phyloP scores from a whole-genome alignment of 2,329 filamentous ascomycete species.

The Epichloe aotearoae region DNA sequence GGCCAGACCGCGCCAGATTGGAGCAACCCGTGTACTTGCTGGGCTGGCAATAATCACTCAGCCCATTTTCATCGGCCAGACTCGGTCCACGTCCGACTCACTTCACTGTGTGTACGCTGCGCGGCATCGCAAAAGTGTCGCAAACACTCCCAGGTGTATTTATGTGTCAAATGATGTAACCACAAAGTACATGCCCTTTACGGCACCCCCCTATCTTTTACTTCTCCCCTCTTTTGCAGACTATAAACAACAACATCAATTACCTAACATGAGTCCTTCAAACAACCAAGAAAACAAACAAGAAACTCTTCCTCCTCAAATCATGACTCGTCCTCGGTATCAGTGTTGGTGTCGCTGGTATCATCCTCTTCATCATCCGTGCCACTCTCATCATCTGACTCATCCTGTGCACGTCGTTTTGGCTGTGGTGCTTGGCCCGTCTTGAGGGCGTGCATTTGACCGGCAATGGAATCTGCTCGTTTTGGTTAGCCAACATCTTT shows the following conservation, averaged over 20 bases:
- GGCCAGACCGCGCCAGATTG: too few relatives aligned
- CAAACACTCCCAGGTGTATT: too few relatives aligned
- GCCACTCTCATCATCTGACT: constrained; percentile 70
- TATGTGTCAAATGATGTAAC: too few relatives aligned
- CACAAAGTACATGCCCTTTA: too few relatives aligned
- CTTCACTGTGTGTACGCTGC: too few relatives aligned
- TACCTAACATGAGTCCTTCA: neutral
- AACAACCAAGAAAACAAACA: neutral
- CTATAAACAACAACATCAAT: too few relatives aligned
- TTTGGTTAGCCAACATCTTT: neutral
- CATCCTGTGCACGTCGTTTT: constrained; percentile 40
- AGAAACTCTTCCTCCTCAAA: neutral
- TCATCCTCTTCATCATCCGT: constrained; percentile 54
- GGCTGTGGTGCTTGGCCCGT: constrained; percentile 50
- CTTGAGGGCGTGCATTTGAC: constrained; percentile 81
- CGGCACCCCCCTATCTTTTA: too few relatives aligned
- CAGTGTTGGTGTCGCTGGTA: constrained; percentile 55
- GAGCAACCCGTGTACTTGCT: too few relatives aligned
- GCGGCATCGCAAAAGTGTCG: too few relatives aligned
- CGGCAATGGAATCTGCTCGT: constrained; percentile 67
- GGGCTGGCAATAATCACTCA: too few relatives aligned
- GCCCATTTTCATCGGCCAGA: too few relatives aligned
- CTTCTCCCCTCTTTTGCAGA: neutral
- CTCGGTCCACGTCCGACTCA: too few relatives aligned
- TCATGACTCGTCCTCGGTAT: constrained; percentile 49